phyloP scores from a whole-genome alignment of 371 early-diverging fungal genomes.

The Phascolomyces articulosus region DNA sequence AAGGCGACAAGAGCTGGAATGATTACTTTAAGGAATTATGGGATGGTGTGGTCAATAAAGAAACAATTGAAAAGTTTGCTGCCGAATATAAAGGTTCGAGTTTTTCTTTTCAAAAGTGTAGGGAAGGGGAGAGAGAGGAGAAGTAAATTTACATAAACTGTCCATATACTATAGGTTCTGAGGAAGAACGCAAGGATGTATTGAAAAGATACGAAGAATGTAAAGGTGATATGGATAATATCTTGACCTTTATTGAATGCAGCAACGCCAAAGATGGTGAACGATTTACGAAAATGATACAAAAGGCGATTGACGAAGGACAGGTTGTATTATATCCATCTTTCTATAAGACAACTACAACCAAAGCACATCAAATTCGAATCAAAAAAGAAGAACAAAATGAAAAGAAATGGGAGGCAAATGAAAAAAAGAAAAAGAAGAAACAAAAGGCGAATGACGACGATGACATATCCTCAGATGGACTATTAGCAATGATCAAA shows the following conservation, averaged over 20 bases:
- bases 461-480: too few species aligned
- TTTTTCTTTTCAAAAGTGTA: not conserved
- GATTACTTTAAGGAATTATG: constrained; percentile 86
- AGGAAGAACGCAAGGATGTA: constrained; percentile 84
- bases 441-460: constrained; percentile 29
- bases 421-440: constrained; percentile 48
- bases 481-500: constrained; percentile 52
- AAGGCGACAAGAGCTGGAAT: constrained; percentile 74
- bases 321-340: constrained; percentile 48
- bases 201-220: constrained; percentile 64
- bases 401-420: constrained; percentile 50
- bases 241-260: constrained; percentile 69
- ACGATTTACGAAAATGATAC: constrained; percentile 69
- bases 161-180: constrained; percentile 62
- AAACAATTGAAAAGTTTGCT: constrained; percentile 75
- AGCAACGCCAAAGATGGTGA: constrained; percentile 69
- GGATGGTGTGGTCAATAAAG: constrained; percentile 75
- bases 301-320: constrained; percentile 63
- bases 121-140: not conserved
- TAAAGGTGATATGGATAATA: constrained; percentile 78
- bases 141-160: not conserved
- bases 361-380: constrained; percentile 54
- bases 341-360: constrained; percentile 60
- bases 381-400: constrained; percentile 55
- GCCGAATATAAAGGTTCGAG: constrained; percentile 63